These are phyloP conservation scores for Obba rivulosa DNA, from an alignment of 768 basidiomycete genomes.

Conservation along the genomic window DNA sequence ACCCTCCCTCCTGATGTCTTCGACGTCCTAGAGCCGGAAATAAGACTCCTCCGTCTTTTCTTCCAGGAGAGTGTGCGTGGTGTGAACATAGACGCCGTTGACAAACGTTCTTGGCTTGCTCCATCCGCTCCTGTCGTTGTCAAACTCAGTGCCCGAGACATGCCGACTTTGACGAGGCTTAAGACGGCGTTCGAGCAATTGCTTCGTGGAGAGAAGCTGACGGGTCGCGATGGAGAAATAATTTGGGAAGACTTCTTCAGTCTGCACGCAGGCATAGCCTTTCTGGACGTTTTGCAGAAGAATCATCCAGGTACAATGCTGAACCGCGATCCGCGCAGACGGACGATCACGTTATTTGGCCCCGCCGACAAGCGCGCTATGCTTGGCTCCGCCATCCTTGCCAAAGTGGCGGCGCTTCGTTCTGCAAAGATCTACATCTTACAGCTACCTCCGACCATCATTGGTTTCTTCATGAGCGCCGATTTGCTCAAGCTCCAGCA, in stretches of 20 bases:
- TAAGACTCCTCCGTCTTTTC: constrained; percentile 37
- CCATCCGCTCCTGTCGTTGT: constrained; percentile 28
- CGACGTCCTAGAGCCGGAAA: constrained; percentile 36
- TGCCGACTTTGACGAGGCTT: constrained; percentile 45
- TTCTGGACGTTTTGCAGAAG: constrained; percentile 39
- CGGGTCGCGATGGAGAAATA: constrained; percentile 40
- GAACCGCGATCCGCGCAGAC: constrained; percentile 33
- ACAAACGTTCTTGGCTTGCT: constrained; percentile 1
- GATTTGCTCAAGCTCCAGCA: constrained; percentile 41
- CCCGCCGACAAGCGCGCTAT: constrained; percentile 32
- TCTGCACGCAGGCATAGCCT: constrained; percentile 34
- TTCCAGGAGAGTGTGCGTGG: constrained; percentile 15
- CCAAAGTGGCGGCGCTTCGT: constrained; percentile 39
- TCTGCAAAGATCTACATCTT: constrained; percentile 39
- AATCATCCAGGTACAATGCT: constrained; percentile 38
- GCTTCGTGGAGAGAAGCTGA: constrained; percentile 55
- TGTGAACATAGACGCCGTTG: constrained; percentile 25
- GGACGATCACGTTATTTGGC: constrained; percentile 53
- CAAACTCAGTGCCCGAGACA: constrained; percentile 41
- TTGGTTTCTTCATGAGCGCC: constrained; percentile 41
- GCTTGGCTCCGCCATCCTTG: constrained; percentile 41
- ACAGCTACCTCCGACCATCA: constrained; percentile 38
- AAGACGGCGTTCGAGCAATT: constrained; percentile 60
- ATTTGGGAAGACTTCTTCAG: constrained; percentile 67
- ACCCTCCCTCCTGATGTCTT: constrained; percentile 34